These are phyloP conservation scores for Musa acuminata DNA, from an alignment of 176 grass and related monocot genomes.

Conservation along the genomic window DNA sequence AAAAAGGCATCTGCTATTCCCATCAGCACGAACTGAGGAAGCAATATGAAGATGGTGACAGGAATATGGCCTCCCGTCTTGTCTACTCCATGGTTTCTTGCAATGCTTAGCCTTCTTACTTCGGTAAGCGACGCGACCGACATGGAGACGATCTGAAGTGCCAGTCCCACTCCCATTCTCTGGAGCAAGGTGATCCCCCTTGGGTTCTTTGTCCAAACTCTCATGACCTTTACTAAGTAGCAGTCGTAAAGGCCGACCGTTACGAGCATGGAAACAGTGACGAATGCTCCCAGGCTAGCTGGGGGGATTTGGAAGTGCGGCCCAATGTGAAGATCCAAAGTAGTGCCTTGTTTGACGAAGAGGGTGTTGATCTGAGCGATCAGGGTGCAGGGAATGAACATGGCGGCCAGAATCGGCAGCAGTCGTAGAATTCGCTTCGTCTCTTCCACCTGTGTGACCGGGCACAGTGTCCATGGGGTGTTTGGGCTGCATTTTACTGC, in stretches of 20 bases:
- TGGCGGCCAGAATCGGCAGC: slow-evolving; percentile 44
- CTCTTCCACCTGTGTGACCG: slow-evolving; percentile 58
- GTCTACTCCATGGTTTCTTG: slow-evolving; percentile 15
- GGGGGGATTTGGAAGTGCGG: slow-evolving; percentile 46
- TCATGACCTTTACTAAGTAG: slow-evolving; percentile 29
- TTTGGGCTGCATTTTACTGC: slow-evolving; percentile 27
- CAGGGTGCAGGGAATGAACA: slow-evolving; percentile 63
- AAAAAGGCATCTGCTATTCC: slow-evolving; percentile 57
- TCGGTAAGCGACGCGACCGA: slow-evolving; percentile 31
- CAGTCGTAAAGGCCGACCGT: slow-evolving; percentile 54
- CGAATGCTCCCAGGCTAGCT: slow-evolving; percentile 41
- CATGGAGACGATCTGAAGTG: slow-evolving; percentile 58
- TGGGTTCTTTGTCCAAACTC: slow-evolving; percentile 48
- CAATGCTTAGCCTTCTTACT: slow-evolving; percentile 36
- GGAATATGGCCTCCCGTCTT: slow-evolving; percentile 22
- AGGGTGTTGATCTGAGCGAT: slow-evolving; percentile 62
- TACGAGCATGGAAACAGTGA: slow-evolving; percentile 61
- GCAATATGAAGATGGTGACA: slow-evolving; percentile 51
- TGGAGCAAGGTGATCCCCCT: slow-evolving; percentile 84
- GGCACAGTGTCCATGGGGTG: slow-evolving; percentile 38
- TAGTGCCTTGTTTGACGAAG: slow-evolving; percentile 58
- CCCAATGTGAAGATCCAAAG: slow-evolving; percentile 50
- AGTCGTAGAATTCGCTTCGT: slow-evolving; percentile 57
- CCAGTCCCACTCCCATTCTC: slow-evolving; percentile 47
- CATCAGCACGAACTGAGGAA: slow-evolving; percentile 85